phyloP scores from a whole-genome alignment of 2,329 filamentous ascomycete species.

The Zymoseptoria crescenta region DNA sequence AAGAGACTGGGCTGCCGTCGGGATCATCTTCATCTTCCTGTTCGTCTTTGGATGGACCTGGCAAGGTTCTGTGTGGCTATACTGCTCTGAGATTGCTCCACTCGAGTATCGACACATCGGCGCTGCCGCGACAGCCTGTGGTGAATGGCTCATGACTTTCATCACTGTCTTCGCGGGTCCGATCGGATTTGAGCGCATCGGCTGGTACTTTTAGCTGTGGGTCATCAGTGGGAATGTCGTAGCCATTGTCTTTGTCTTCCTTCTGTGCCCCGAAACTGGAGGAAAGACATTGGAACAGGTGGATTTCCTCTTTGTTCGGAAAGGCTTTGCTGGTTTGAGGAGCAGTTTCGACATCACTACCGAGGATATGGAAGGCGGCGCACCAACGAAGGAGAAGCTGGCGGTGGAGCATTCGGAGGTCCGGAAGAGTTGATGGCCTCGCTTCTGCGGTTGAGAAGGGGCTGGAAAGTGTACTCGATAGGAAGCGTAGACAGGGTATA shows the following conservation, averaged over 20 bases:
- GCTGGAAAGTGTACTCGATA: neutral
- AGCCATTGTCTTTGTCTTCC: conserved; percentile 9
- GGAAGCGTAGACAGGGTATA: neutral
- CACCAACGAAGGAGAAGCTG: neutral
- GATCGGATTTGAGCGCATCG: conserved; percentile 5
- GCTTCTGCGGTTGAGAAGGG: neutral
- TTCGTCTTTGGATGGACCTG: conserved; percentile 7
- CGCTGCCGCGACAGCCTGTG: conserved; percentile 2
- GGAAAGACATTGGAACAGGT: conserved; percentile 12
- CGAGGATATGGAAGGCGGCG: conserved; percentile 8
- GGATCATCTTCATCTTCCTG: conserved; percentile 7
- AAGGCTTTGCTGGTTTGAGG: conserved; percentile 8
- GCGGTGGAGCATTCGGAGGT: neutral
- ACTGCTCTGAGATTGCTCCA: conserved; percentile 8
- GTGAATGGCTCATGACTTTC: conserved; percentile 10
- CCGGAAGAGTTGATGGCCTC: neutral
- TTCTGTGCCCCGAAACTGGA: conserved; percentile 9
- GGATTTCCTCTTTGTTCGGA: conserved; percentile 8
- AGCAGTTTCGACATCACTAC: conserved; percentile 10
- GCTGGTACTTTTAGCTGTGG: conserved; percentile 14
- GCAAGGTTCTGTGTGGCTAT: conserved; percentile 8
- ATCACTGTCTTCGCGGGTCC: conserved; percentile 8
- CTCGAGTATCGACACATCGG: conserved; percentile 10
- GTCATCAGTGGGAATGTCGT: conserved; percentile 11
- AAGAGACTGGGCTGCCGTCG: conserved; percentile 8